These are phyloP conservation scores for Fusarium sp. DNA, from an alignment of 2,329 filamentous ascomycete species.

Conservation along the genomic window DNA sequence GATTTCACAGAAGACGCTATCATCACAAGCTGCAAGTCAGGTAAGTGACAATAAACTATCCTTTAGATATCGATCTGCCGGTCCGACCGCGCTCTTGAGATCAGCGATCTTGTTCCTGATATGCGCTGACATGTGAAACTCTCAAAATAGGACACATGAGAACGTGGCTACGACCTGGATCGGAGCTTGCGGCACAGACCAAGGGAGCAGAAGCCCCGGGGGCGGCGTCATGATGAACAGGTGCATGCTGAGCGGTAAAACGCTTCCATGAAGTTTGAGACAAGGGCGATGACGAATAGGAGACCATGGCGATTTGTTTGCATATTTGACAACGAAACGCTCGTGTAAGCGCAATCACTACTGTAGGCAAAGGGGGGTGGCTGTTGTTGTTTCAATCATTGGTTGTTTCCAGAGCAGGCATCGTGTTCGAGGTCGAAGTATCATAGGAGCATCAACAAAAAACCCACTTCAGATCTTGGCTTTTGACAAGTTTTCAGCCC, in stretches of 20 bases:
- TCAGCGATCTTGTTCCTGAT: slow-evolving; percentile 7
- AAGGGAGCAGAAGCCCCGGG: slow-evolving; percentile 38
- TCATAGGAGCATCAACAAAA: slow-evolving; percentile 11
- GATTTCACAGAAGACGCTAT: slow-evolving; percentile 95
- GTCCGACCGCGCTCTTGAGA: slow-evolving; percentile 17
- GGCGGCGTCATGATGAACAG: slow-evolving; percentile 33
- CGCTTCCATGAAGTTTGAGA: slow-evolving; percentile 18
- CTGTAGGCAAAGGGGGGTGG: slow-evolving; percentile 25
- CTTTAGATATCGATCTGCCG: slow-evolving; percentile 9
- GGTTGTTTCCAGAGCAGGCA: slow-evolving; percentile 21
- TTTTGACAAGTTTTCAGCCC: slow-evolving; percentile 24
- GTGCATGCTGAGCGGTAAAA: slow-evolving; percentile 26
- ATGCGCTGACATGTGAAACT: slow-evolving; percentile 36
- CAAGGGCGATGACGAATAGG: slow-evolving; percentile 30
- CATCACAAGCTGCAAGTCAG: slow-evolving; percentile 90
- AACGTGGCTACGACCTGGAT: slow-evolving; percentile 75
- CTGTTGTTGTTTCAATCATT: slow-evolving; percentile 34
- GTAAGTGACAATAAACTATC: slow-evolving; percentile 64
- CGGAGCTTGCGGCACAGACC: slow-evolving; percentile 44
- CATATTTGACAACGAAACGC: slow-evolving; percentile 4
- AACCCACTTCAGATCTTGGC: slow-evolving; percentile 32
- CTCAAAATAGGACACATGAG: slow-evolving; percentile 73
- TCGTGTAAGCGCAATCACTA: slow-evolving; percentile 20
- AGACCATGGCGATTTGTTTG: slow-evolving; percentile 19
- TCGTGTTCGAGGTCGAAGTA: slow-evolving; percentile 21